phyloP scores from a whole-genome alignment of 805 yeast genomes.

The Lipomyces starkeyi region DNA sequence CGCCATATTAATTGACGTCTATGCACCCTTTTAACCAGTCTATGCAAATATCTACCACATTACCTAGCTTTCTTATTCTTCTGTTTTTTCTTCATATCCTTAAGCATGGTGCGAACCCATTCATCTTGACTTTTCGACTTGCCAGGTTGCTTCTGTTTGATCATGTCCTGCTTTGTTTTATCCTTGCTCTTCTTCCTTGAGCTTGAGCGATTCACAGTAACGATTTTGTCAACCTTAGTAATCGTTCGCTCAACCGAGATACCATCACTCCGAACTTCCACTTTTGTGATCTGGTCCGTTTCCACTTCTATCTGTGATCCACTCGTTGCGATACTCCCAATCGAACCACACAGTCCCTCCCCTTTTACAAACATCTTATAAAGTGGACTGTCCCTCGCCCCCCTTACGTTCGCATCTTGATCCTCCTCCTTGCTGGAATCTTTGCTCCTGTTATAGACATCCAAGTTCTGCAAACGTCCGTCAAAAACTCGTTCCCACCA shows the following conservation, averaged over 20 bases:
- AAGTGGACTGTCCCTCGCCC: slow-evolving; percentile 68
- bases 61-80: slow-evolving; percentile 1
- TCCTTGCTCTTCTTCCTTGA: slow-evolving; percentile 41
- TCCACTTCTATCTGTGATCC: slow-evolving; percentile 2
- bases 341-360: slow-evolving; percentile 79
- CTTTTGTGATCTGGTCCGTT: background rate
- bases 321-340: slow-evolving; percentile 22
- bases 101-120: slow-evolving; percentile 25
- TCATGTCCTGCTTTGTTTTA: slow-evolving; percentile 39
- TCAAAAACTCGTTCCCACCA: slow-evolving; percentile 99
- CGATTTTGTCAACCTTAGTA: slow-evolving; percentile 21
- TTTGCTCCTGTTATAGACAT: slow-evolving; percentile 51
- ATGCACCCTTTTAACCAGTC: background rate
- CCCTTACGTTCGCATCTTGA: slow-evolving; percentile 47
- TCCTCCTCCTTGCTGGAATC: slow-evolving; percentile 48
- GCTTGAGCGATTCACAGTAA: slow-evolving; percentile 21
- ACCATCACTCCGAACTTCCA: background rate
- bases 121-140: slow-evolving; percentile 27
- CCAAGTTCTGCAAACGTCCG: slow-evolving; percentile 82
- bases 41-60: background rate
- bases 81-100: slow-evolving; percentile 25
- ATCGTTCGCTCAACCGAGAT: background rate
- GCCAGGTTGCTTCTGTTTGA: slow-evolving; percentile 46
- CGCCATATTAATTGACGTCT: background rate
- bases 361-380: slow-evolving; percentile 89